Percentiles rank a stretch among this genome's conserved stretches.
These are phyloP conservation scores for Caryopteris hybrid DNA, from an alignment of 305 asterid genomes.

Conservation along the genomic window DNA sequence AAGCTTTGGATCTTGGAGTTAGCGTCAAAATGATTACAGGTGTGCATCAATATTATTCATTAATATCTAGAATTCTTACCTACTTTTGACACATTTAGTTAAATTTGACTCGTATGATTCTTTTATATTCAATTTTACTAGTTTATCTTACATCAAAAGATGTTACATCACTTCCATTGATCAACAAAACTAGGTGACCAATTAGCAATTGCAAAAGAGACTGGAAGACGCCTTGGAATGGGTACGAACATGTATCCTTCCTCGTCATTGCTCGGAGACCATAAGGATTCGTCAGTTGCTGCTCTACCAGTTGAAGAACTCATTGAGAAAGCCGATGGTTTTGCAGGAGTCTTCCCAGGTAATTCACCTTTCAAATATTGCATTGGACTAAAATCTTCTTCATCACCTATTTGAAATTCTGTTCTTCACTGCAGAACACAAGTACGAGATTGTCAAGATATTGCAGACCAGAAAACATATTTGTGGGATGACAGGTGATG, in stretches of 20 bases:
- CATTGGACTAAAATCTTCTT: neutral
- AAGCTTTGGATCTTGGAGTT: constrained; percentile 58
- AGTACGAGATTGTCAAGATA: constrained; percentile 69
- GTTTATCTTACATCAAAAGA: neutral
- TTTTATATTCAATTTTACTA: neutral
- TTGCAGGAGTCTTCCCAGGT: constrained; percentile 85
- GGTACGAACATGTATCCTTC: constrained; percentile 84
- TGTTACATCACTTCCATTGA: neutral
- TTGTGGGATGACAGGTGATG: constrained; percentile 84
- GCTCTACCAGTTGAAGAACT: constrained; percentile 66
- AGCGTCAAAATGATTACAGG: constrained; percentile 60
- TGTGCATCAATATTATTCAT: neutral
- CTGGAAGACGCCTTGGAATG: constrained; percentile 78
- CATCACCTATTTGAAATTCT: neutral
- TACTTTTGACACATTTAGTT: neutral
- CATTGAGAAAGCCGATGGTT: constrained; percentile 80
- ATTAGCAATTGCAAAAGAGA: constrained; percentile 69
- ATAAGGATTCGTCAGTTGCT: constrained; percentile 52
- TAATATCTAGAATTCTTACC: neutral
- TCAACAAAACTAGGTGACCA: constrained; percentile 42
- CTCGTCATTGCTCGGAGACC: constrained; percentile 60
- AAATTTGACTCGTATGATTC: neutral
- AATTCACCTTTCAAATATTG: neutral
- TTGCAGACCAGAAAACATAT: constrained; percentile 62
- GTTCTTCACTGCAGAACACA: constrained; percentile 43